Conservation (phyloP, 768 basidiomycete species). For the Rubroboletus pulcherrimus region DNA sequence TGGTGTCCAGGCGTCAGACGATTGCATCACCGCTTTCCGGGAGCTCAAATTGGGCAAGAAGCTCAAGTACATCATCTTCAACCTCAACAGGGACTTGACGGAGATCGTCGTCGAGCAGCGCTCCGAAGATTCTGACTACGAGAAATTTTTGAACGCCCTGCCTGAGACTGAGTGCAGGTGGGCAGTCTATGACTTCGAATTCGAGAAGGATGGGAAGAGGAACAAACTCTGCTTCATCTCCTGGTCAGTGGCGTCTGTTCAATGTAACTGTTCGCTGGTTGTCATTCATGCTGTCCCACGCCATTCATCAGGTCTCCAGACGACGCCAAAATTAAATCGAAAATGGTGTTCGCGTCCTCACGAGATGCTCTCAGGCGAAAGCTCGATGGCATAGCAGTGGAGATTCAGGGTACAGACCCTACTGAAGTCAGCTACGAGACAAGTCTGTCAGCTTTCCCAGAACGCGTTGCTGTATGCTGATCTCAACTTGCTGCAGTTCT, state of each 20-base stretch:
- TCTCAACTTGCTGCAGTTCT: conserved; percentile 8
- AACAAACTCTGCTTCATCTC: conserved; percentile 85
- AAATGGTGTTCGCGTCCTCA: conserved; percentile 95
- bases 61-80: conserved; percentile 84
- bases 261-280: neutral
- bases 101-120: conserved; percentile 77
- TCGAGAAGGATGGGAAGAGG: conserved; percentile 69
- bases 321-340: conserved; percentile 74
- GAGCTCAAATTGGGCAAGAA: conserved; percentile 42
- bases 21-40: conserved; percentile 39
- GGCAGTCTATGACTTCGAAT: conserved; percentile 91
- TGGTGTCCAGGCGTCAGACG: conserved; percentile 45
- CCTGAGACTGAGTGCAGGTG: conserved; percentile 75
- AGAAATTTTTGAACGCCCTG: conserved; percentile 67
- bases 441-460: conserved; percentile 42
- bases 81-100: conserved; percentile 50
- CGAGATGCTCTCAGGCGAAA: conserved; percentile 72
- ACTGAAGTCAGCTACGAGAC: conserved; percentile 67
- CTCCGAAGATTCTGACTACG: conserved; percentile 51
- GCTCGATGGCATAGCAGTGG: conserved; percentile 74
- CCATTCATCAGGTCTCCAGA: conserved; percentile 76
- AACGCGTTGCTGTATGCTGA: conserved; percentile 3
- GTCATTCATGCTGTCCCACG: neutral
- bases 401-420: conserved; percentile 83
- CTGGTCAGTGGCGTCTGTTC: conserved; percentile 61